Evolutionary conservation across 164 flowering plant genomes (phyloP).

Genomic region (Nymphaea thermarum): DNA sequence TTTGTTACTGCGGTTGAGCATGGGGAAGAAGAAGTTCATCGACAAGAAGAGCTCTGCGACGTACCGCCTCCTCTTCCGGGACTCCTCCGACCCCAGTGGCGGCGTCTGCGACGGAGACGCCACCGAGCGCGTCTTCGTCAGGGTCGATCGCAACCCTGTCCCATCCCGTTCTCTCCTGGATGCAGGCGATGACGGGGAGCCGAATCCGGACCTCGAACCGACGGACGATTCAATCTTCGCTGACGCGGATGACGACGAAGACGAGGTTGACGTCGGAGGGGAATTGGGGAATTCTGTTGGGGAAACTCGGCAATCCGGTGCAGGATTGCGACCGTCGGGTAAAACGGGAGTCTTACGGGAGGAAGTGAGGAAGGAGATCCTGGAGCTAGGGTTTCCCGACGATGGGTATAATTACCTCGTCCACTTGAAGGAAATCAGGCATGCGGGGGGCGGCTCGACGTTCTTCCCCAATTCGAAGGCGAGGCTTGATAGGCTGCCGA

Average conservation of each 20-base stretch:
- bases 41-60: constrained; percentile 91
- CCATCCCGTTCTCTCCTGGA: constrained; percentile 18
- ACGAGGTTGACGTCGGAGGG: constrained; percentile 12
- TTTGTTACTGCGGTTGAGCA: constrained; percentile 2
- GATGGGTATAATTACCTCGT: constrained; percentile 84
- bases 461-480: constrained; percentile 62
- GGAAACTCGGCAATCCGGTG: neutral
- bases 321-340: constrained; percentile 1
- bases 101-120: constrained; percentile 18
- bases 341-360: constrained; percentile 29
- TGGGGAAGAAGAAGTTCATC: constrained; percentile 75
- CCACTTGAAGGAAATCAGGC: constrained; percentile 79
- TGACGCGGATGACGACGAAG: constrained; percentile 50
- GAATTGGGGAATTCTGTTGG: neutral
- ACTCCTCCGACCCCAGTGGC: constrained; percentile 54
- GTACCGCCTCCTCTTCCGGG: constrained; percentile 67
- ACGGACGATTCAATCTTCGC: constrained; percentile 47
- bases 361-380: constrained; percentile 56
- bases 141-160: constrained; percentile 65
- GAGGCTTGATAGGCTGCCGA: constrained; percentile 40
- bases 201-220: neutral
- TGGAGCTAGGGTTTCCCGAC: constrained; percentile 91
- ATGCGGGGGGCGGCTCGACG: constrained; percentile 66
- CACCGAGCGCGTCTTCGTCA: constrained; percentile 63
- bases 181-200: constrained; percentile 5